phyloP scores from a whole-genome alignment of 805 yeast species.

The Teunomyces atbi region DNA sequence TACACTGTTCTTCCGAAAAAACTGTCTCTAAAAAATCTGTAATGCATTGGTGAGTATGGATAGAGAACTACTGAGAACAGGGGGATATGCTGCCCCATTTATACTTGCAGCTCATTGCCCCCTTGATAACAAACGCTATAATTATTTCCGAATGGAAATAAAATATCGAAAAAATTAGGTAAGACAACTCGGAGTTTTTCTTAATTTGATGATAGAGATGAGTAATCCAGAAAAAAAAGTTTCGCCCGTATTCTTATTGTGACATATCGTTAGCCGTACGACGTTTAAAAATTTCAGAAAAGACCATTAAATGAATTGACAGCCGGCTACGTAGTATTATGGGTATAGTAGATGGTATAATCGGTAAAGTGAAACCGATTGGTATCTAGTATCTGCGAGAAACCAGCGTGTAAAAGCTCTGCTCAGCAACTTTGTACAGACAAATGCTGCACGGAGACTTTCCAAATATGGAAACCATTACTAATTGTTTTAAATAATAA shows the following conservation, averaged over 20 bases:
- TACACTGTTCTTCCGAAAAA: slow-evolving; percentile 30
- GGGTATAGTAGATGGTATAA: no score
- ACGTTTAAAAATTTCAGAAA: no score
- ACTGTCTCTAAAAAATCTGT: slow-evolving; percentile 28
- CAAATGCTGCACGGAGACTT: not conserved
- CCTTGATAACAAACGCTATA: not conserved
- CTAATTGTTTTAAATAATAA: not conserved
- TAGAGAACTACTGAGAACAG: slow-evolving; percentile 13
- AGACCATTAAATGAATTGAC: no score
- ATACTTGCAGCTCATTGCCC: not conserved
- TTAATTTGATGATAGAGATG: no score
- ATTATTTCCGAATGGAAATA: not conserved
- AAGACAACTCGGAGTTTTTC: not conserved
- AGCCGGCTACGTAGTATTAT: no score
- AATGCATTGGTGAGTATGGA: slow-evolving; percentile 23
- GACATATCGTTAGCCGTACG: no score
- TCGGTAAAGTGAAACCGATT: no score
- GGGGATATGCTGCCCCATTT: not conserved
- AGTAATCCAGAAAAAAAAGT: not conserved
- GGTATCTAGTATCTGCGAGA: not conserved
- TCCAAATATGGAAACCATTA: not conserved
- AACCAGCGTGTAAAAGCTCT: not conserved
- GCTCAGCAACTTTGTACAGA: not conserved
- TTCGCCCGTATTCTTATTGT: no score
- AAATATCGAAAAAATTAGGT: no score